These are phyloP conservation scores for Claviceps maximensis DNA, from an alignment of 2,329 filamentous ascomycete species.

Conservation along the genomic window DNA sequence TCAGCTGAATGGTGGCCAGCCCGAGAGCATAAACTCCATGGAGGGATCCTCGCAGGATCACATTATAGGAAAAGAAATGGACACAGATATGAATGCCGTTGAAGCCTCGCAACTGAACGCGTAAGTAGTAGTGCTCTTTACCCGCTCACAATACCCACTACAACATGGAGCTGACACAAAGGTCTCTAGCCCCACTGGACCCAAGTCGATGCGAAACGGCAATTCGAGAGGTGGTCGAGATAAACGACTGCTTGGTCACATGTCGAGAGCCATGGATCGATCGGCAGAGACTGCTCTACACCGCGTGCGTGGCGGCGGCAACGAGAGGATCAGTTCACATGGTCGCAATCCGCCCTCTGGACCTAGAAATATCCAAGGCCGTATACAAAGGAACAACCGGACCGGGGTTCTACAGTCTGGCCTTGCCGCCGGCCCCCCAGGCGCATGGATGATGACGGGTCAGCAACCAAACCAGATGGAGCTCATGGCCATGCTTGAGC, in stretches of 20 bases:
- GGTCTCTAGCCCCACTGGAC: constrained; percentile 66
- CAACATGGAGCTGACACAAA: not conserved
- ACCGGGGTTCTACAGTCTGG: constrained; percentile 37
- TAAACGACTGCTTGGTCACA: constrained; percentile 74
- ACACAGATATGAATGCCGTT: constrained; percentile 60
- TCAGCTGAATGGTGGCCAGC: constrained; percentile 41
- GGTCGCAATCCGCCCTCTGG: constrained; percentile 58
- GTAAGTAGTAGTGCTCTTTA: constrained; percentile 30
- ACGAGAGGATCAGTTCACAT: constrained; percentile 72
- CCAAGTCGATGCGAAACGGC: constrained; percentile 82
- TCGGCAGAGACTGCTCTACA: constrained; percentile 63
- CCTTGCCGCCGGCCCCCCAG: constrained; percentile 25
- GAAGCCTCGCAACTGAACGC: constrained; percentile 38
- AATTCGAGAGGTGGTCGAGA: constrained; percentile 48
- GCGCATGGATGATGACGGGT: constrained; percentile 35
- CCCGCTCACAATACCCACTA: not conserved
- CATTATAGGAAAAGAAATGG: constrained; percentile 33
- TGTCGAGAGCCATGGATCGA: constrained; percentile 73
- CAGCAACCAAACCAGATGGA: constrained; percentile 36
- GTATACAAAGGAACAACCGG: constrained; percentile 33
- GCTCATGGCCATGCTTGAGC: constrained; percentile 68
- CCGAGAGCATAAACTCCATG: constrained; percentile 15
- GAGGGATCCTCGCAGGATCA: constrained; percentile 23
- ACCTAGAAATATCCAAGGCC: constrained; percentile 43
- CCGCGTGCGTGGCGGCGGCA: constrained; percentile 61